Percentiles rank a stretch among this genome's conserved stretches.
Evolutionary conservation across 2,329 filamentous ascomycete species (phyloP).

Genomic region (Ramichloridium luteum): DNA sequence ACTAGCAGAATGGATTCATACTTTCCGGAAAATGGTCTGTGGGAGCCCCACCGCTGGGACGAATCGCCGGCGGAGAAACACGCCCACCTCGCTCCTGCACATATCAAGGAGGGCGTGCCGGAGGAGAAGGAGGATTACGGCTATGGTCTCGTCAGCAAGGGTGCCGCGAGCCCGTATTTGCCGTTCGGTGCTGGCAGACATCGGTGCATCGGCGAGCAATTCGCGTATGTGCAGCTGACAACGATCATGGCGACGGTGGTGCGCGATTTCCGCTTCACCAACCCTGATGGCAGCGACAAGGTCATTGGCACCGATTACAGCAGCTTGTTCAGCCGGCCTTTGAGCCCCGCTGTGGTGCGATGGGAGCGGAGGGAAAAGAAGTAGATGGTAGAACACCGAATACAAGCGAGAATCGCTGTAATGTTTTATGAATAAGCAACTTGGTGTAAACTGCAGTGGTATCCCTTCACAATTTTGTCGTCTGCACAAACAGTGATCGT

Average conservation of each 20-base stretch:
- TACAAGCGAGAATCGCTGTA: no score
- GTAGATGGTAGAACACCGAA: conserved; percentile 4
- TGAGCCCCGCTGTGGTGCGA: conserved; percentile 44
- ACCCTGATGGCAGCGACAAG: conserved; percentile 55
- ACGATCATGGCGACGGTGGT: conserved; percentile 71
- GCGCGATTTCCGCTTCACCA: conserved; percentile 67
- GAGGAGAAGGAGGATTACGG: conserved; percentile 78
- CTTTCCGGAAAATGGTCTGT: conserved; percentile 71
- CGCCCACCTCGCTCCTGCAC: conserved; percentile 17
- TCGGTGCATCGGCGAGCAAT: conserved; percentile 92
- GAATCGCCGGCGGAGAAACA: conserved; percentile 39
- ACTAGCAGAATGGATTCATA: conserved; percentile 57
- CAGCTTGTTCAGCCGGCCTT: conserved; percentile 37
- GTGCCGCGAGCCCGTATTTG: conserved; percentile 76
- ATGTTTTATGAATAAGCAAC: no score
- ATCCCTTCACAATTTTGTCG: no score
- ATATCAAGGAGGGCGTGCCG: conserved; percentile 19
- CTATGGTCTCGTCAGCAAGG: conserved; percentile 86
- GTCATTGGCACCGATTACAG: conserved; percentile 59
- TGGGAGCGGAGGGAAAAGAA: conserved; percentile 55
- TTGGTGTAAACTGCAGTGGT: no score
- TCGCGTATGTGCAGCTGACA: conserved; percentile 83
- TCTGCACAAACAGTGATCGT: no score
- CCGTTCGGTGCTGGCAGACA: conserved; percentile 90
- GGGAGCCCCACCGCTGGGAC: conserved; percentile 90